Percentiles rank a stretch among this genome's conserved stretches.
These are phyloP conservation scores for Astrocystis sublimbata DNA, from an alignment of 495 filamentous ascomycete genomes.

Conservation along the genomic window DNA sequence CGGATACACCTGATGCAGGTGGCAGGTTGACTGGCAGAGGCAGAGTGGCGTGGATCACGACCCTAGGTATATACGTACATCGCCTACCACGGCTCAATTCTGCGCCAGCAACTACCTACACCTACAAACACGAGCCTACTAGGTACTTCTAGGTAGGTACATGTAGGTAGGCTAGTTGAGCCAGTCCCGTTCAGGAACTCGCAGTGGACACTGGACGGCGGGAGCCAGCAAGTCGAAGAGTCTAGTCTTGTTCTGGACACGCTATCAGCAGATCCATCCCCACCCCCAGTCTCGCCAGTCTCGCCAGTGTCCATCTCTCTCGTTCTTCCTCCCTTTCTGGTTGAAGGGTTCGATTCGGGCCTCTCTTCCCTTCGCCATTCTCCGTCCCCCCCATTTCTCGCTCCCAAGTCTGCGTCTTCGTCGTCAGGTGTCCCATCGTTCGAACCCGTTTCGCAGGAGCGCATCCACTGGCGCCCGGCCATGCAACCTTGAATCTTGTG, in stretches of 20 bases:
- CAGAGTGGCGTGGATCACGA: too few relatives aligned
- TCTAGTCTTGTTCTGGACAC: conserved; percentile 9
- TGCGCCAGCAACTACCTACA: too few relatives aligned
- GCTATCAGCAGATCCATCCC: neutral
- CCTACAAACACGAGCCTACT: too few relatives aligned
- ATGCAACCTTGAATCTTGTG: conserved; percentile 12
- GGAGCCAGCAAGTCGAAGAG: neutral
- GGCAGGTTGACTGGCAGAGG: too few relatives aligned
- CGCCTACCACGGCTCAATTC: too few relatives aligned
- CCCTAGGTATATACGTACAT: too few relatives aligned
- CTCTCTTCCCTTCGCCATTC: neutral
- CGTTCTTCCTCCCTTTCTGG: neutral
- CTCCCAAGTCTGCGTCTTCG: too few relatives aligned
- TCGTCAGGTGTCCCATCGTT: too few relatives aligned
- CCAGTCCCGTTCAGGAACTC: too few relatives aligned
- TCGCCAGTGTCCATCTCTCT: neutral
- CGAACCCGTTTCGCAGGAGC: neutral
- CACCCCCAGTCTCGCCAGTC: neutral
- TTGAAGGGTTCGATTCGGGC: too few relatives aligned
- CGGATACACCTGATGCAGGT: neutral
- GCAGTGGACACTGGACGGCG: too few relatives aligned
- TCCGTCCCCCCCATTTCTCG: neutral
- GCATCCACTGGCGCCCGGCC: neutral
- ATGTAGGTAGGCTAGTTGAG: neutral
- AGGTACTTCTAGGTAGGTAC: too few relatives aligned